Evolutionary conservation across 371 early-diverging fungal species (phyloP).

Genomic region (Sanchytrium tribonematis): DNA sequence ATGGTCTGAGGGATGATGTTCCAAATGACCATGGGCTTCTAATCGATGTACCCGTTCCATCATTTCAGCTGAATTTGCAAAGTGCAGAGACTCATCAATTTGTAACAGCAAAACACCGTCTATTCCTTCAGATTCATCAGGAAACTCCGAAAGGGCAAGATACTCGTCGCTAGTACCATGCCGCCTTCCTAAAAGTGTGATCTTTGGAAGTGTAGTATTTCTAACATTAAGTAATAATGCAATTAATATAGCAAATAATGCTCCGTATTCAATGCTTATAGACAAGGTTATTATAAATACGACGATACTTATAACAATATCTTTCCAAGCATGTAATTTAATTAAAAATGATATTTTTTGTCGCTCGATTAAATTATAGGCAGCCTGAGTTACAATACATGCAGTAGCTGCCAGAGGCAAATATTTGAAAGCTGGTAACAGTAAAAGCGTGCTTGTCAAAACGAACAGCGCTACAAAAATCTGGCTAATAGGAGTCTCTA

Average conservation of each 20-base stretch:
- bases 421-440: constrained; percentile 51
- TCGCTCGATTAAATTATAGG: constrained; percentile 40
- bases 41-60: constrained; percentile 63
- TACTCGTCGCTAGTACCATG: constrained; percentile 35
- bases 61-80: constrained; percentile 78
- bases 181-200: constrained; percentile 39
- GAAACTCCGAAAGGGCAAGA: constrained; percentile 15
- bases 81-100: constrained; percentile 64
- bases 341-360: constrained; percentile 53
- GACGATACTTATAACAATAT: constrained; percentile 39
- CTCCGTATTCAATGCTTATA: constrained; percentile 65
- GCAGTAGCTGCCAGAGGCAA: constrained; percentile 58
- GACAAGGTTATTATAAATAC: constrained; percentile 53
- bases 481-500: constrained; percentile 56
- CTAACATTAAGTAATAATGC: constrained; percentile 62
- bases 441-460: constrained; percentile 36
- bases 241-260: constrained; percentile 48
- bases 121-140: constrained; percentile 1
- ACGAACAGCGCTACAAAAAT: constrained; percentile 45
- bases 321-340: constrained; percentile 52
- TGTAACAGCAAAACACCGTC: constrained; percentile 46
- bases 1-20: constrained; percentile 59
- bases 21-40: constrained; percentile 65
- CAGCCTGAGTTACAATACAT: constrained; percentile 59
- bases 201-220: constrained; percentile 52